Conservation (phyloP, 345 rosid genomes). For the Cardamine occulta region DNA sequence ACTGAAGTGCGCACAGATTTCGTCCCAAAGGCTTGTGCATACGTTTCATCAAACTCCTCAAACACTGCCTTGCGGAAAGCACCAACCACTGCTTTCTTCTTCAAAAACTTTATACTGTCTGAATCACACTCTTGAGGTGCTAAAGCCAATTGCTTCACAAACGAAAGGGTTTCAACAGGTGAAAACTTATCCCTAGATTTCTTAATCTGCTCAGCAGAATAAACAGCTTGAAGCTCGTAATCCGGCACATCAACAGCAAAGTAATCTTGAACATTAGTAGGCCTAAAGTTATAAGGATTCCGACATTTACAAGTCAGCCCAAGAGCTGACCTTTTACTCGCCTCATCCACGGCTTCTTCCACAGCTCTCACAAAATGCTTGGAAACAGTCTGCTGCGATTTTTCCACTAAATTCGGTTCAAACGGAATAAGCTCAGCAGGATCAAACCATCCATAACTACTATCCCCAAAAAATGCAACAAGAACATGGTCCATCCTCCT, state of each 20-base stretch:
- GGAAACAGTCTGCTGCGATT: constrained; percentile 66
- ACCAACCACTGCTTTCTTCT: constrained; percentile 66
- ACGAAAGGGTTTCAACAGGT: constrained; percentile 60
- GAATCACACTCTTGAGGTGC: constrained; percentile 56
- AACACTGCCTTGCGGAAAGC: constrained; percentile 82
- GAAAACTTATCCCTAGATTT: constrained; percentile 69
- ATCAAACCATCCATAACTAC: constrained; percentile 99
- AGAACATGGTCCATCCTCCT: constrained; percentile 83
- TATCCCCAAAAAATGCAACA: constrained; percentile 97
- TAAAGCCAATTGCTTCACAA: constrained; percentile 70
- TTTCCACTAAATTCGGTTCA: constrained; percentile 65
- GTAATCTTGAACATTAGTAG: constrained; percentile 64
- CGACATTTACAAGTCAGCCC: constrained; percentile 88
- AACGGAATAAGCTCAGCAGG: constrained; percentile 96
- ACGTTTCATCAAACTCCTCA: constrained; percentile 98
- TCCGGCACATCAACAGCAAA: constrained; percentile 88
- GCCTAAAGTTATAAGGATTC: constrained; percentile 74
- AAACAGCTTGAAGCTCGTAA: constrained; percentile 74
- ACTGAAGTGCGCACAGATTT: constrained; percentile 49
- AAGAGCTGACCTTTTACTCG: constrained; percentile 76
- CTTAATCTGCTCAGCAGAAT: constrained; percentile 71
- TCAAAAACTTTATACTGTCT: constrained; percentile 53
- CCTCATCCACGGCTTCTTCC: constrained; percentile 94
- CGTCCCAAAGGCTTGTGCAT: constrained; percentile 96
- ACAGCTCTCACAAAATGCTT: constrained; percentile 84